Base-by-base conservation (phyloP, 257 asterid species). In the Salvia rosmarinus region DNA sequence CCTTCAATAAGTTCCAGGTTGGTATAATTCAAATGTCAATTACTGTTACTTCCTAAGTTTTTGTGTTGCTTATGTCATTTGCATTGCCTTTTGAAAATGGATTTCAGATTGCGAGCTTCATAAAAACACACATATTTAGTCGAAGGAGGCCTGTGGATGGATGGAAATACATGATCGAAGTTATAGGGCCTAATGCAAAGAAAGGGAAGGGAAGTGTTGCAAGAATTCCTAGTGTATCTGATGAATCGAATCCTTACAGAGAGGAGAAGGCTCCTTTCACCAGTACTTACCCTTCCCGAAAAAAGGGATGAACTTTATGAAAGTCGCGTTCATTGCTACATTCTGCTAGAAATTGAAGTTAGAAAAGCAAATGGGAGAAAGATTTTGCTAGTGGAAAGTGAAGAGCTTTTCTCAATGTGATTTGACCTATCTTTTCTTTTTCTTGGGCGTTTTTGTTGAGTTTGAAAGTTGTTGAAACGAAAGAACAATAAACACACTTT, bases 151-250 rank as follows among this genome's bases (percentile, higher is more conserved):
- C 98, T 0, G 86, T 89, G 19, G 98, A 91, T 57, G 98, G 98
- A 37, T 94, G 99, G 98, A 94, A 86, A 80, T 87, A 88, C 85
- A 91, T 94, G 98, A 94, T 94, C 44, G 99, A 94, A 67, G 93
- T 79, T 62, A 89, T 89, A 6, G 99, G 98, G 32, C 97, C 96
- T 9, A 91, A 94, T 76, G 88, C 99, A 5, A 88, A 77, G 85
- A 88, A 68, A 84, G 90, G 86, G 57, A 87, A 86, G 74, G 99
- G 96, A 6, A 87, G 95, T 28, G 98, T 85, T 37, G 77, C 95
- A 4, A 89, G 98, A 80, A 58, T 88, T 58, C 80, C 98, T 25
- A 88, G 85, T 50, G 85, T 94, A 25, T 74, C 96, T 1, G 99
- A 91, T 81, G 89, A 88, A 66, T 84, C 98, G 6, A 91, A 94